phyloP scores from a whole-genome alignment of 371 early-diverging fungal species.

The Fennellomyces sp. region DNA sequence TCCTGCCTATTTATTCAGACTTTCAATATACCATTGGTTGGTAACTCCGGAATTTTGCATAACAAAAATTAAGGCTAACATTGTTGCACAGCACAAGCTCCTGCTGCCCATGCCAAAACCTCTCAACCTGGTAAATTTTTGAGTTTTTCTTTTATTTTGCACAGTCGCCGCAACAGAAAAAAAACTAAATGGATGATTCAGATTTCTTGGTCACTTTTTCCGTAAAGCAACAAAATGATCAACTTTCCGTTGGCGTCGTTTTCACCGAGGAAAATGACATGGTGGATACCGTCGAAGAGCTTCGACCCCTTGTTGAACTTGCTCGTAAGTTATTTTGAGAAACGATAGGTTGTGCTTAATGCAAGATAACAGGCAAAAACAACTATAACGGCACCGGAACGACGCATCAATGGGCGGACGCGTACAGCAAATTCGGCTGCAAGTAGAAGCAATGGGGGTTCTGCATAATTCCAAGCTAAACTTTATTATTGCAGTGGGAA shows the following conservation, averaged over 20 bases:
- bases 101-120: background rate
- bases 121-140: background rate
- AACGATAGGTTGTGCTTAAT: background rate
- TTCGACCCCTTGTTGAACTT: slow-evolving; percentile 8
- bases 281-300: slow-evolving; percentile 22
- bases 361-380: background rate
- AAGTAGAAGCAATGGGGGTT: background rate
- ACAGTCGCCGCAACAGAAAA: background rate
- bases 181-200: background rate
- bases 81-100: too few species aligned
- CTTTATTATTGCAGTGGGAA: slow-evolving; percentile 7
- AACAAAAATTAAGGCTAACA: too few species aligned
- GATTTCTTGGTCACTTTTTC: slow-evolving; percentile 4
- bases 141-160: background rate
- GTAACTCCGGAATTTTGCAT: background rate
- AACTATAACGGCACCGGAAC: slow-evolving; percentile 5
- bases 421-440: slow-evolving; percentile 22
- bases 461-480: background rate
- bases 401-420: slow-evolving; percentile 32
- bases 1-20: slow-evolving; percentile 27
- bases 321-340: slow-evolving; percentile 22
- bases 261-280: slow-evolving; percentile 33
- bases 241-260: slow-evolving; percentile 18
- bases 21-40: slow-evolving; percentile 26
- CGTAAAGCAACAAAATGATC: slow-evolving; percentile 2